phyloP scores from a whole-genome alignment of 75 land plant species.

The Larix kaempferi region DNA sequence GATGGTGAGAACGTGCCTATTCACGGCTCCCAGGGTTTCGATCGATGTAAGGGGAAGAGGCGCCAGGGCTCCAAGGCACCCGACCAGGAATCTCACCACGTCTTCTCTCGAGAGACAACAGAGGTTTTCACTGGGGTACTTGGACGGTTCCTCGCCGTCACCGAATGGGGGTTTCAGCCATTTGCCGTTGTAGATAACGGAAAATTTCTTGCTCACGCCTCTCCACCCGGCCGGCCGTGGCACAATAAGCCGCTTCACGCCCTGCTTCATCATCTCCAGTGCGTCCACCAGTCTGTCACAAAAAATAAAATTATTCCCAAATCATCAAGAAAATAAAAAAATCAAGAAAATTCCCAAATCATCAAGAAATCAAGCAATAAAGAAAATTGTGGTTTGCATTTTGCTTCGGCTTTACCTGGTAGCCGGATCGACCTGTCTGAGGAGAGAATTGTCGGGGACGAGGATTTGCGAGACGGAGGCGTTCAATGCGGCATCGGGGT shows the following conservation, averaged over 20 bases:
- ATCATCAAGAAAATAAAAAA: background rate
- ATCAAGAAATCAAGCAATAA: background rate
- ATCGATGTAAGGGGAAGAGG: slow-evolving; percentile 79
- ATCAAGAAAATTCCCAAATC: background rate
- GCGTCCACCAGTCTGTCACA: slow-evolving; percentile 55
- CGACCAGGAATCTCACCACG: slow-evolving; percentile 68
- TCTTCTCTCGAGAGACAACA: slow-evolving; percentile 85
- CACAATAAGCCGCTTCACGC: slow-evolving; percentile 60
- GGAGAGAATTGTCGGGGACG: slow-evolving; percentile 26
- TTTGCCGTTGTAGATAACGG: slow-evolving; percentile 57
- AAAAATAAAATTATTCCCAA: background rate
- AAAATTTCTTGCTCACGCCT: slow-evolving; percentile 62
- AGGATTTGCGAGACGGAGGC: slow-evolving; percentile 58
- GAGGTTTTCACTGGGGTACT: slow-evolving; percentile 23
- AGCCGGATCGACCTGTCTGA: slow-evolving; percentile 68
- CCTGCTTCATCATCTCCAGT: slow-evolving; percentile 75
- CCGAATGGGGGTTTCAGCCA: slow-evolving; percentile 39
- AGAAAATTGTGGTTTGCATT: background rate
- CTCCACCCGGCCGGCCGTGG: slow-evolving; percentile 46
- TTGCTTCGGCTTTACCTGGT: slow-evolving; percentile 42
- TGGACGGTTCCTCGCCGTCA: background rate
- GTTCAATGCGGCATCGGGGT: slow-evolving; percentile 53
- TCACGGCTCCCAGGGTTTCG: slow-evolving; percentile 50
- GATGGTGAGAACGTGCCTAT: slow-evolving; percentile 27
- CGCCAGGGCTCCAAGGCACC: slow-evolving; percentile 69